These are phyloP conservation scores for Alectoria sarmentosa DNA, from an alignment of 495 filamentous ascomycete species.

Conservation along the genomic window DNA sequence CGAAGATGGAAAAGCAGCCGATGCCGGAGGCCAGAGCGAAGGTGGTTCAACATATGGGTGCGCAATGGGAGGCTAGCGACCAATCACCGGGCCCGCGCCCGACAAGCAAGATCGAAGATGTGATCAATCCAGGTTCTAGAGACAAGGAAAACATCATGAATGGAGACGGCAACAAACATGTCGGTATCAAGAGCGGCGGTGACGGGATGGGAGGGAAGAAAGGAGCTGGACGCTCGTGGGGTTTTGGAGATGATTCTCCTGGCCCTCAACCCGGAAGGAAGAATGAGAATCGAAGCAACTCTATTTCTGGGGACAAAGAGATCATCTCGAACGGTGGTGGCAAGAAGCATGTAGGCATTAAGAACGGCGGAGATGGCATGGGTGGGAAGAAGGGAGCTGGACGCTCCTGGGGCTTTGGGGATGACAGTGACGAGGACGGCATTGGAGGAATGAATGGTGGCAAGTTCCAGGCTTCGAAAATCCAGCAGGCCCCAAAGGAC, in stretches of 20 bases:
- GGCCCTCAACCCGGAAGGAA: conserved; percentile 26
- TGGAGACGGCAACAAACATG: conserved; percentile 23
- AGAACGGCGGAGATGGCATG: conserved; percentile 65
- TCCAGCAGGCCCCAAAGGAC: conserved; percentile 31
- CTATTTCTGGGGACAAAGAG: conserved; percentile 24
- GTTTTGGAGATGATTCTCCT: conserved; percentile 38
- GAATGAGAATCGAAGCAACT: conserved; percentile 21
- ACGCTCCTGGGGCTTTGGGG: conserved; percentile 52
- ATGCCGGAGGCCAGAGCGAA: conserved; percentile 23
- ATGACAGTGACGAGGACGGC: conserved; percentile 44
- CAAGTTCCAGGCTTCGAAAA: conserved; percentile 33
- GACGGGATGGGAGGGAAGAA: conserved; percentile 72
- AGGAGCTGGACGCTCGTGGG: conserved; percentile 52
- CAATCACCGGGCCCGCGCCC: conserved; percentile 25
- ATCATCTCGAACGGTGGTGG: conserved; percentile 22
- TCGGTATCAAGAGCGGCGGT: conserved; percentile 53
- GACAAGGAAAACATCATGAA: conserved; percentile 29
- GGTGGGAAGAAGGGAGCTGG: conserved; percentile 58
- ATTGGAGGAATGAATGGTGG: conserved; percentile 31
- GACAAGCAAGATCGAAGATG: conserved; percentile 27
- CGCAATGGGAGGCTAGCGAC: conserved; percentile 20
- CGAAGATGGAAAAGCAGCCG: conserved; percentile 38
- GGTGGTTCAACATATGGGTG: conserved; percentile 22
- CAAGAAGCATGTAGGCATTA: conserved; percentile 40
- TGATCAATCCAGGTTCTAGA: conserved; percentile 10